A percentile compares a stretch with the other conserved stretches of the same genome.
These are phyloP conservation scores for Pyrenophora seminiperda DNA, from an alignment of 2,329 filamentous ascomycete genomes.

Conservation along the genomic window DNA sequence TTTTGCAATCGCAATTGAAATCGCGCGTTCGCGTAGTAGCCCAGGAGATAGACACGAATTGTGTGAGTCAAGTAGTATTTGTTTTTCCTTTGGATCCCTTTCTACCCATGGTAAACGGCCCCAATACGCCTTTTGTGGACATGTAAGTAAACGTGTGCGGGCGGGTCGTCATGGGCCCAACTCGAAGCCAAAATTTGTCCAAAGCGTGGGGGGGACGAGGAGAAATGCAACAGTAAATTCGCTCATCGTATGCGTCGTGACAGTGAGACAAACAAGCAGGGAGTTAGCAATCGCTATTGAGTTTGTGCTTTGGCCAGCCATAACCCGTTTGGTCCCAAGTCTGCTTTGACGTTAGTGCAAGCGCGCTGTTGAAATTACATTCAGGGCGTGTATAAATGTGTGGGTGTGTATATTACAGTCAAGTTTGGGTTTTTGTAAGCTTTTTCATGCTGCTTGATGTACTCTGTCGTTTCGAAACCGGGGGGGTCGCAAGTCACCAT, in stretches of 20 bases:
- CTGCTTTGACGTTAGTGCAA: conserved; percentile 25
- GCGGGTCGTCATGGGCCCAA: neutral
- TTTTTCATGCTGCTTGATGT: conserved; percentile 55
- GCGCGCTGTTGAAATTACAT: too few relatives aligned
- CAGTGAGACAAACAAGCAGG: neutral
- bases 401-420: conserved; percentile 51
- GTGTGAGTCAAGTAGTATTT: too few relatives aligned
- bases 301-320: conserved; percentile 51
- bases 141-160: too few relatives aligned
- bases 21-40: too few relatives aligned
- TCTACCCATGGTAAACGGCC: too few relatives aligned
- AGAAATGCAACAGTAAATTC: neutral
- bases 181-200: too few relatives aligned
- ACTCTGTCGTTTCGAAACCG: conserved; percentile 59
- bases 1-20: too few relatives aligned
- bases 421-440: conserved; percentile 58
- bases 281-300: conserved; percentile 49
- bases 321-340: conserved; percentile 43
- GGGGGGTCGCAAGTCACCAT: conserved; percentile 61
- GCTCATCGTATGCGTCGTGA: neutral
- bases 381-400: too few relatives aligned
- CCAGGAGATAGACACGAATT: too few relatives aligned
- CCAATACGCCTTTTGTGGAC: too few relatives aligned
- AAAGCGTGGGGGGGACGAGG: too few relatives aligned
- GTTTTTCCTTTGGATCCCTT: too few relatives aligned